phyloP scores from a whole-genome alignment of 1,284 basidiomycete genomes.

The Termitomyces sp. region DNA sequence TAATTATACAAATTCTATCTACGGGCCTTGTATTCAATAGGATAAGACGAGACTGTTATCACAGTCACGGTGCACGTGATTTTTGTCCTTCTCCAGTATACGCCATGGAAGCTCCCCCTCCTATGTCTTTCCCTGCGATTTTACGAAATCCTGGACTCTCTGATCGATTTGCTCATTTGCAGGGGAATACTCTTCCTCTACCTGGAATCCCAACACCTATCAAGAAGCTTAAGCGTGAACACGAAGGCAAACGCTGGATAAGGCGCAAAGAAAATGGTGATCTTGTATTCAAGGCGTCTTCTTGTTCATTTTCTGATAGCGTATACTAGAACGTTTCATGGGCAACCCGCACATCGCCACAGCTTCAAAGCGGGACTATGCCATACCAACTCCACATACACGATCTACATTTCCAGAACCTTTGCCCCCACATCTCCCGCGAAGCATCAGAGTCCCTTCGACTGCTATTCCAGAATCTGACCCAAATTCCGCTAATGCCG shows the following conservation, averaged over 20 bases:
- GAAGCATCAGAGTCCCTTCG: slow-evolving; percentile 49
- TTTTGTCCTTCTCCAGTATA: not conserved
- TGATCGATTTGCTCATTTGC: slow-evolving; percentile 49
- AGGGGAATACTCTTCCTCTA: slow-evolving; percentile 15
- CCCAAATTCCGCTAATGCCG: slow-evolving; percentile 57
- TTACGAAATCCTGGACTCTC: slow-evolving; percentile 52
- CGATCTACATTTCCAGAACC: slow-evolving; percentile 69
- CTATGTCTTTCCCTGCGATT: slow-evolving; percentile 65
- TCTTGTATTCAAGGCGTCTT: not conserved
- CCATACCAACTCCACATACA: slow-evolving; percentile 37
- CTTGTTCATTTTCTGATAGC: slow-evolving; percentile 4
- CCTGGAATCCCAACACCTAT: slow-evolving; percentile 9
- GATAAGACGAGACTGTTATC: slow-evolving; percentile 5
- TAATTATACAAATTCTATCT: not conserved
- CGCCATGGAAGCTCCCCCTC: slow-evolving; percentile 14
- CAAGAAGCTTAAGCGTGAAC: slow-evolving; percentile 31
- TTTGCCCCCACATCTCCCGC: slow-evolving; percentile 61
- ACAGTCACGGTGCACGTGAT: not conserved
- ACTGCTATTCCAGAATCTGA: slow-evolving; percentile 35
- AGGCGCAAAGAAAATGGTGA: slow-evolving; percentile 72
- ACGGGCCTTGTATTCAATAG: not conserved
- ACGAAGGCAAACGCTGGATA: slow-evolving; percentile 73
- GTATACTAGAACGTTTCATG: slow-evolving; percentile 51
- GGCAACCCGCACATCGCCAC: slow-evolving; percentile 65
- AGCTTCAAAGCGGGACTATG: slow-evolving; percentile 53